Percentiles rank a stretch among this genome's conserved stretches.
Conservation (phyloP, 441 rosid species). For the Manihot esculenta region DNA sequence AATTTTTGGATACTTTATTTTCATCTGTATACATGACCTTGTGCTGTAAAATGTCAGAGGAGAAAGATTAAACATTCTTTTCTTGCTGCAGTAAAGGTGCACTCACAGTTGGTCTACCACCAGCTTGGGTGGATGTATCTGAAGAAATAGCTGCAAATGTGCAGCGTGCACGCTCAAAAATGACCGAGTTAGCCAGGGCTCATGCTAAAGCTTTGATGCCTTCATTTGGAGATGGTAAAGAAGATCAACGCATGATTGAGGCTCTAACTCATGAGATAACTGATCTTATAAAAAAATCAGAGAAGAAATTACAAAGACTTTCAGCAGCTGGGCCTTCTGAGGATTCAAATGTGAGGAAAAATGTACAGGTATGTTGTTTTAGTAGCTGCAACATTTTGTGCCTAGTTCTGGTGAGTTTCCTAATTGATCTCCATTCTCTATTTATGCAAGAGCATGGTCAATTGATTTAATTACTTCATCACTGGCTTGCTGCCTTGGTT, state of each 20-base stretch:
- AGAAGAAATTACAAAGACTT: constrained; percentile 73
- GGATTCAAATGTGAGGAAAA: constrained; percentile 84
- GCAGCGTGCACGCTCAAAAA: constrained; percentile 64
- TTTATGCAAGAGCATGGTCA: not conserved
- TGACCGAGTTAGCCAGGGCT: constrained; percentile 76
- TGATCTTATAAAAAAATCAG: constrained; percentile 66
- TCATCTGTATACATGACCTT: not conserved
- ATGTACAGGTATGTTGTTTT: constrained; percentile 63
- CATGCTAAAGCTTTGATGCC: constrained; percentile 96
- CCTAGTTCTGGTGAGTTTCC: constrained; percentile 11
- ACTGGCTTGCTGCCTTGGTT: not conserved
- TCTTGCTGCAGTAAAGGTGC: constrained; percentile 62
- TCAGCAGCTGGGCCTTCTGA: constrained; percentile 73
- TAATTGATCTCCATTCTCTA: not conserved
- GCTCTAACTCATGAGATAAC: constrained; percentile 74
- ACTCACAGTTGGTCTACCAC: constrained; percentile 72
- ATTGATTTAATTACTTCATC: not conserved
- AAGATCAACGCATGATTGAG: constrained; percentile 78
- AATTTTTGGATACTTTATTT: not conserved
- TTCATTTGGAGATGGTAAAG: constrained; percentile 87
- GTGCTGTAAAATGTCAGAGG: not conserved
- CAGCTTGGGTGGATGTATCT: constrained; percentile 90
- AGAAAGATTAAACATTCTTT: constrained; percentile 7
- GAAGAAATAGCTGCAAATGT: constrained; percentile 77
- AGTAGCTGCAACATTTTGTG: constrained; percentile 7